phyloP scores from a whole-genome alignment of 441 rosid species.

The Francoa sonchifolia region DNA sequence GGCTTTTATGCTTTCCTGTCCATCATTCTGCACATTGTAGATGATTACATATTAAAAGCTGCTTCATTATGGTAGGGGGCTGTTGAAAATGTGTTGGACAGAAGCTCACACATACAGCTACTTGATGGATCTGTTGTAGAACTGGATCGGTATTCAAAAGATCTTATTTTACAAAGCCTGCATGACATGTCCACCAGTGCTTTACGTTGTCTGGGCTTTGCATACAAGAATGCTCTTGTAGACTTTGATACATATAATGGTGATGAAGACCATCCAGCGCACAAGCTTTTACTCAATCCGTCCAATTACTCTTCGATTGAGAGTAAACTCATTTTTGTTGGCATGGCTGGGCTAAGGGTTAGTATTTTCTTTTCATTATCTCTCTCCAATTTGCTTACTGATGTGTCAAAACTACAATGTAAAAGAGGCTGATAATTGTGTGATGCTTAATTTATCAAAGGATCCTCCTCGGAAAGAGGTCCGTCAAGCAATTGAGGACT shows the following conservation, averaged over 20 bases:
- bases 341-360: slow-evolving; percentile 81
- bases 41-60: slow-evolving; percentile 2
- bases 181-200: slow-evolving; percentile 25
- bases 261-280: slow-evolving; percentile 60
- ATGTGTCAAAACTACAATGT: no score
- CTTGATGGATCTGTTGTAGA: slow-evolving; percentile 31
- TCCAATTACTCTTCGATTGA: slow-evolving; percentile 72
- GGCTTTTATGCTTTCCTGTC: no score
- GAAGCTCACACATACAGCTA: slow-evolving; percentile 34
- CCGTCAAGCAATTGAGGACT: slow-evolving; percentile 79
- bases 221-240: slow-evolving; percentile 32
- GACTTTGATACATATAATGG: slow-evolving; percentile 33
- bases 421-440: no score
- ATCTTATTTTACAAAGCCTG: slow-evolving; percentile 18
- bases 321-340: slow-evolving; percentile 61
- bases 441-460: slow-evolving; percentile 22
- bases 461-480: slow-evolving; percentile 98
- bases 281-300: slow-evolving; percentile 61
- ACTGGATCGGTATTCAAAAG: slow-evolving; percentile 22
- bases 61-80: slow-evolving; percentile 28
- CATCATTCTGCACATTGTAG: no score
- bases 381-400: no score
- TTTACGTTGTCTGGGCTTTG: slow-evolving; percentile 36
- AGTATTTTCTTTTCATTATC: slow-evolving; percentile 14
- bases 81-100: slow-evolving; percentile 35